Conservation (phyloP, 805 yeast genomes). For the Nematodospora valgi region DNA sequence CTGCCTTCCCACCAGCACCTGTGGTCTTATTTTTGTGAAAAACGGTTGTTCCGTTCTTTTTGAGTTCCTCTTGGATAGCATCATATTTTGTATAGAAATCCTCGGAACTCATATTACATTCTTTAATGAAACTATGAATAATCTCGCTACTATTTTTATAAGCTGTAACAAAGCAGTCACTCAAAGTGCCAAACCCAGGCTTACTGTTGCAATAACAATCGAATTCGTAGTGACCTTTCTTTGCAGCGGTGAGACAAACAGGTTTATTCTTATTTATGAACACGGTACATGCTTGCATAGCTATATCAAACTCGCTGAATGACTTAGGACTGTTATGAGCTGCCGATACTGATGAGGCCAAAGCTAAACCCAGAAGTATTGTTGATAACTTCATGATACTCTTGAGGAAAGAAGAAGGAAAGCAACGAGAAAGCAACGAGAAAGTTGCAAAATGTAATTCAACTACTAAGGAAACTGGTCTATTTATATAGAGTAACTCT, state of each 20-base stretch:
- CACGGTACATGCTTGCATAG: conserved; percentile 12
- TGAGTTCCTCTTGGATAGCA: conserved; percentile 8
- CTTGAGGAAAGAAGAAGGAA: too few species aligned
- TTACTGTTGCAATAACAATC: conserved; percentile 15
- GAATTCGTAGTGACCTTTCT: conserved; percentile 2
- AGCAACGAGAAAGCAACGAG: too few species aligned
- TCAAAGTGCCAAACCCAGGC: conserved; percentile 18
- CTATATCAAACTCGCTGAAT: conserved; percentile 10
- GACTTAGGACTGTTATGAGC: conserved; percentile 9
- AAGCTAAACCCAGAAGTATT: background rate
- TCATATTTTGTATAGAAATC: conserved; percentile 14
- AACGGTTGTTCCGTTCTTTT: conserved; percentile 2
- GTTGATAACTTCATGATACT: too few species aligned
- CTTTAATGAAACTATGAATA: conserved; percentile 12
- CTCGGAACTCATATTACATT: conserved; percentile 12
- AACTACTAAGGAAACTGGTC: too few species aligned
- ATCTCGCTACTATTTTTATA: conserved; percentile 14
- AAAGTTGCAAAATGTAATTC: too few species aligned
- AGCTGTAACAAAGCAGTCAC: conserved; percentile 21
- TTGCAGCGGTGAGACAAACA: conserved; percentile 12
- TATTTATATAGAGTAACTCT: too few species aligned
- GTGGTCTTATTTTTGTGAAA: background rate
- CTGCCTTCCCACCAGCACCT: conserved; percentile 8
- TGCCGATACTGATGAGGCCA: background rate
- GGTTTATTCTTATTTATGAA: conserved; percentile 11